Conservation (phyloP, 148 eudicot species). For the Salicornia ramosissima region DNA sequence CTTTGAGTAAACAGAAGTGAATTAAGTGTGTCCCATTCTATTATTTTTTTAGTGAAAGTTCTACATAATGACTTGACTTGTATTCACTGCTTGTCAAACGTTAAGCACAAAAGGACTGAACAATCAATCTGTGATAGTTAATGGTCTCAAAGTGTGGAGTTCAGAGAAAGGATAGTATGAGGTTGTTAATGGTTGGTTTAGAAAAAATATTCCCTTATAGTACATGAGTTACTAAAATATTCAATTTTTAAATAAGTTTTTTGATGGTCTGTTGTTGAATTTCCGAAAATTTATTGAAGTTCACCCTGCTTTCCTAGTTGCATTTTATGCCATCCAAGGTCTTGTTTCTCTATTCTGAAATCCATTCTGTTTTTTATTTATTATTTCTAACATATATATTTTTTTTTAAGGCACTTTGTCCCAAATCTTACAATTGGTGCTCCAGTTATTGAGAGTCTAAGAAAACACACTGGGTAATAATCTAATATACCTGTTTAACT, state of each 20-base stretch:
- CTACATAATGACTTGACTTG: not conserved
- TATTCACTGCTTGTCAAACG: not conserved
- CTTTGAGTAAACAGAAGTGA: not conserved
- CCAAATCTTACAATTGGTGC: slow-evolving; percentile 96
- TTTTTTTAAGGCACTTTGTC: slow-evolving; percentile 74
- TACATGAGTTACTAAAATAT: too few species aligned
- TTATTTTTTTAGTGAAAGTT: too few species aligned
- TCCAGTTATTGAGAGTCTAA: slow-evolving; percentile 89
- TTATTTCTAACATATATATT: not conserved
- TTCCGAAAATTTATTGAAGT: not conserved
- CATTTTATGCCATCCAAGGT: not conserved
- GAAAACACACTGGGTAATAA: slow-evolving; percentile 82
- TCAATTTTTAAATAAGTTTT: not conserved
- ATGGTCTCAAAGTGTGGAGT: not conserved
- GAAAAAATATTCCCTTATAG: too few species aligned
- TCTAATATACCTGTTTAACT: slow-evolving; percentile 9
- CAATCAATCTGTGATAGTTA: not conserved
- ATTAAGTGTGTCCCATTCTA: too few species aligned
- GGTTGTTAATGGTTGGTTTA: not conserved
- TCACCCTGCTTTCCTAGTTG: not conserved
- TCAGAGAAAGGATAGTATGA: not conserved
- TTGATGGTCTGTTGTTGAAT: not conserved
- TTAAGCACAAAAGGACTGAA: not conserved
- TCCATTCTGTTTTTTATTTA: not conserved
- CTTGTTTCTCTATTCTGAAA: not conserved